phyloP scores from a whole-genome alignment of 1,284 basidiomycete species.

The Sanghuangporus weigelae region DNA sequence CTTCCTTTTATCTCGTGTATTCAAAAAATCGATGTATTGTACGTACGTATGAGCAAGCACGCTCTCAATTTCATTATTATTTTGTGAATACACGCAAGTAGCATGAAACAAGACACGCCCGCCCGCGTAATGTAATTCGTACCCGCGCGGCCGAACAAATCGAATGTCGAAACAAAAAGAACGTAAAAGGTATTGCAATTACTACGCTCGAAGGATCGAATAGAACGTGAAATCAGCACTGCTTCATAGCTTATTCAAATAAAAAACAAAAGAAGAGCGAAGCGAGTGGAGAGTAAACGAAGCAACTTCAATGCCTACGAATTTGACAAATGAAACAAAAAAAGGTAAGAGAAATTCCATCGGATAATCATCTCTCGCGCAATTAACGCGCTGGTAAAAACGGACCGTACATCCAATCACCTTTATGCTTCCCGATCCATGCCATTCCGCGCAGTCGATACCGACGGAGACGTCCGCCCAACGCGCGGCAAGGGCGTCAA shows the following conservation, averaged over 20 bases:
- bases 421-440: constrained; percentile 7
- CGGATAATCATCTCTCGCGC: not conserved
- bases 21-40: too few relatives aligned
- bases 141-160: not conserved
- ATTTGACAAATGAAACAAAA: not conserved
- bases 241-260: not conserved
- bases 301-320: too few relatives aligned
- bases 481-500: constrained; percentile 21
- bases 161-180: not conserved
- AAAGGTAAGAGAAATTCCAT: not conserved
- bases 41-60: too few relatives aligned
- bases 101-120: not conserved
- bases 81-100: not conserved
- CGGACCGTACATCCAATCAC: not conserved
- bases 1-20: too few relatives aligned
- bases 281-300: not conserved
- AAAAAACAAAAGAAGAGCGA: not conserved
- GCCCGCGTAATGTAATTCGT: not conserved
- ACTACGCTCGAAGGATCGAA: not conserved
- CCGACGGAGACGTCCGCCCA: not conserved
- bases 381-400: not conserved
- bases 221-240: not conserved
- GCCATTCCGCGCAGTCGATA: not conserved
- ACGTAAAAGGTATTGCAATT: not conserved
- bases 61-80: not conserved